Base-by-base conservation (phyloP, 768 basidiomycete genomes). In the Russula vinacea region DNA sequence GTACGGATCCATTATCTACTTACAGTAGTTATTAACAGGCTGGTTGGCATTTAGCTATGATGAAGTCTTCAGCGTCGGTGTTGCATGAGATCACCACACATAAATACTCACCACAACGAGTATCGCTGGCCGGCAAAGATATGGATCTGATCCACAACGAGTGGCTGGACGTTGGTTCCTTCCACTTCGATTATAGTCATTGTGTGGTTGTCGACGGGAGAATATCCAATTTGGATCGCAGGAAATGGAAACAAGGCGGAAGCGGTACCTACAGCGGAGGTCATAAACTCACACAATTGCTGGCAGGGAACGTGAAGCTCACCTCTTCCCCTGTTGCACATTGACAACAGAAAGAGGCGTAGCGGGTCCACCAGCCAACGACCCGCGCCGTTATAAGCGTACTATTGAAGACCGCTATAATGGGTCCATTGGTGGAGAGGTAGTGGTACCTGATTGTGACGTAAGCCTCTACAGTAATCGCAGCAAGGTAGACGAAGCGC, bases 151-250 rank as follows among this genome's bases (percentile, higher is more conserved):
- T 81, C 78, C 4, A 80, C 77, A 0, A 57, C 61, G 14, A 76
- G 62, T 0, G 83, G 80, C 32, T 75, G 53, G 10, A 75, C 71
- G 55, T 76, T 76, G 82, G 81, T 64, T 7, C 49, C 49, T 0
- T 50, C 49, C 10, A 50, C 49, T 16, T 50, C 49, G n/a, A 50
- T 50, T 26, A 83, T 69, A 0, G 77, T 81, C 62, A 83, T 67
- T 9, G 70, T 70, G 67, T 83, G 82, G 4, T 71, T 16, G 17
- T 52, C 51, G 17, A 52, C n/a, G 2, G 2, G 51, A 78, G 73
- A 83, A 79, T 4, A 65, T 68, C 67, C 75, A 78, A 63, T 75
- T 75, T 2, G 72, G 77, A 53, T 79, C 78, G 70, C 83, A 83
- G 14, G 79, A 78, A 58, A 80, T 78, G 59, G 70, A 74, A 58